These are phyloP conservation scores for Roridomyces roridus DNA, from an alignment of 768 basidiomycete genomes.

Conservation along the genomic window DNA sequence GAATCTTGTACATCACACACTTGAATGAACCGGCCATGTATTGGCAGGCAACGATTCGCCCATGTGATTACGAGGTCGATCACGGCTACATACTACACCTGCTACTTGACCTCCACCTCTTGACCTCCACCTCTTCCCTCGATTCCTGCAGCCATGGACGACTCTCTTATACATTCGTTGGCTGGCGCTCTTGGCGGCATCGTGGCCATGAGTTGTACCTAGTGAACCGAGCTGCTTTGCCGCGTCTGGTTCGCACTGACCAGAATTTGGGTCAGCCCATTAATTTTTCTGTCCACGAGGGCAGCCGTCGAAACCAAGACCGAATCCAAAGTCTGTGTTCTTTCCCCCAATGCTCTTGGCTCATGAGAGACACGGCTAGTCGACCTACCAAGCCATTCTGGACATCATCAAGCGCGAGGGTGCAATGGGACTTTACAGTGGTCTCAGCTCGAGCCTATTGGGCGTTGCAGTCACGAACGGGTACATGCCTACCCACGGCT, in stretches of 20 bases:
- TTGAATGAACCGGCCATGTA: too few relatives aligned
- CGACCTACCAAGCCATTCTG: slow-evolving; percentile 66
- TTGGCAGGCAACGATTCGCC: too few relatives aligned
- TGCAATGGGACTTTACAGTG: slow-evolving; percentile 82
- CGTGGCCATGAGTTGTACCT: slow-evolving; percentile 87
- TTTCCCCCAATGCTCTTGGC: slow-evolving; percentile 10
- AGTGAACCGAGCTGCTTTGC: slow-evolving; percentile 53
- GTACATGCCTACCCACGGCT: slow-evolving; percentile 39
- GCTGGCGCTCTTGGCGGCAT: slow-evolving; percentile 94
- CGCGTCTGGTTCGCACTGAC: slow-evolving; percentile 13
- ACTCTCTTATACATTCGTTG: slow-evolving; percentile 85
- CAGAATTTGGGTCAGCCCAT: slow-evolving; percentile 61
- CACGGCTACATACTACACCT: too few relatives aligned
- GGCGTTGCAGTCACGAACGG: slow-evolving; percentile 95
- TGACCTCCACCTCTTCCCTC: too few relatives aligned
- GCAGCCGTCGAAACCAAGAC: slow-evolving; percentile 90
- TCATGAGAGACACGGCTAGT: slow-evolving; percentile 43
- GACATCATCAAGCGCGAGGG: slow-evolving; percentile 89
- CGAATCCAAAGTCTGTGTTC: slow-evolving; percentile 65
- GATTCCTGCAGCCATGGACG: slow-evolving; percentile 51
- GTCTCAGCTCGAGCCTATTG: slow-evolving; percentile 81
- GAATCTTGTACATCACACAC: not conserved
- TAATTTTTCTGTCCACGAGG: slow-evolving; percentile 91
- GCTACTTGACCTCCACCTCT: too few relatives aligned
- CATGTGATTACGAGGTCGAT: slow-evolving; percentile 32